Evolutionary conservation across 371 early-diverging fungal genomes (phyloP), one percentile per base, ranked within the genome.

Genomic region (Mortierella sp.): DNA sequence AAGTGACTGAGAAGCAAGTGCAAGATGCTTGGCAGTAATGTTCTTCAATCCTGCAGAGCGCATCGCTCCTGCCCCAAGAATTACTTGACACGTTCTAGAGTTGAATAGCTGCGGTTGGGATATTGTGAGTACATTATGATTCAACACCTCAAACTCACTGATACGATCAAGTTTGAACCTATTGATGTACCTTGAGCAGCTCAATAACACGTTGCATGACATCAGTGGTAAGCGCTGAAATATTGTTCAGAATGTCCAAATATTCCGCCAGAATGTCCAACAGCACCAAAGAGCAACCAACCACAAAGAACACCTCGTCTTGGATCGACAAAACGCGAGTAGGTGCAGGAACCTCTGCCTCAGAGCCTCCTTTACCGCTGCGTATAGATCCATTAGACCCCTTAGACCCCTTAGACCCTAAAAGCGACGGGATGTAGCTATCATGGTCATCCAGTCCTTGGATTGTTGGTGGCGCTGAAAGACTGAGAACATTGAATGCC

Each of bases 51-150:
- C 98, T 6, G 97, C 98, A 8, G 97, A 96, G 31, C 91, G 89
- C 90, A 96, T 93, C 0, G 98, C 98, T 1, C 98, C 98, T 1
- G 97, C 98, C 2, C 98, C 98, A 15, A 98, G 86, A 77, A 98
- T 96, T 5, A 96, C 95, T 85, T 97, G 97, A 82, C 97, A 97
- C 4, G 92, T 90, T 61, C 95, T 85, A 4, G 96, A 94, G 78
- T 98, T 98, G 84, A 96, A 96, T 15, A 95, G 70, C 94, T 94
- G 63, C 17, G 60, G n/a, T 31, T 0, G 22, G 12, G 19, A 58
- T 26, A 13, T 32, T 13, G 31, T 29, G 9, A 56, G 57, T 17
- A 31, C 31, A 2, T 6, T 56, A 35, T 13, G 53, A 51, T 26
- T 15, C 12, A 31, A 5, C 43, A 43, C 15, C n/a, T 42, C 56